Base-by-base conservation (phyloP, 2,329 filamentous ascomycete species). In the Byssoonygena ceratinophila region DNA sequence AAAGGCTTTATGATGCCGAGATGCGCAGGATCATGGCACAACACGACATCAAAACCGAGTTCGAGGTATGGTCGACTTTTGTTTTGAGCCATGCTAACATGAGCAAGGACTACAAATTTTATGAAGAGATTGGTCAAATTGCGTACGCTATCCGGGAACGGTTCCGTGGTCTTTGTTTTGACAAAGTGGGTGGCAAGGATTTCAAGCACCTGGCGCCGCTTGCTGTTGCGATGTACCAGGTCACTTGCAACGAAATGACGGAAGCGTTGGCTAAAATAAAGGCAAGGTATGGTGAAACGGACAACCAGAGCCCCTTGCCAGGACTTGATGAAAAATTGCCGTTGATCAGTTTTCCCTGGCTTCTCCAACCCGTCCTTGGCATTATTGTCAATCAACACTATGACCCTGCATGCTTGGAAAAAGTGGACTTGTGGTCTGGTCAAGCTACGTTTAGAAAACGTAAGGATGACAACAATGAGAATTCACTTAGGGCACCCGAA, bases 311-410 rank as follows among this genome's bases (percentile, higher is more conserved):
- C 54, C 1, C 54, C 54, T 27, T 11, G 32, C 6, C 18, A 37
- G 2, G 56, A 37, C 36, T 25, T 55, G 23, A 58, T 57, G 27
- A 56, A 7, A 70, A 72, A 1, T 84, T 89, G 75, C 91, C 92
- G 0, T 72, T 97, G 7, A 92, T 96, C 60, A 92, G 84, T 54
- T 97, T 96, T 60, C 91, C 92, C 0, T 98, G 92, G 92, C 73
- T 97, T 1, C 94, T 97, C 58, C 76, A 82, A 11, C 76, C 77
- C 41, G 78, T 88, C 54, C 73, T 94, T 3, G 83, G 84, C 1
- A 76, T 76, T 45, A 82, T 94, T 59, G 85, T 84, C 1, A 79
- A 70, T 23, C 67, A 66, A 1, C 59, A 61, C 27, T 66, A 59
- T 50, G 63, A 67, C 14, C 48, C 55, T 16, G 63, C 43, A 57